Base-by-base conservation (phyloP, 371 early-diverging fungal species). In the Mortierella sp. region DNA sequence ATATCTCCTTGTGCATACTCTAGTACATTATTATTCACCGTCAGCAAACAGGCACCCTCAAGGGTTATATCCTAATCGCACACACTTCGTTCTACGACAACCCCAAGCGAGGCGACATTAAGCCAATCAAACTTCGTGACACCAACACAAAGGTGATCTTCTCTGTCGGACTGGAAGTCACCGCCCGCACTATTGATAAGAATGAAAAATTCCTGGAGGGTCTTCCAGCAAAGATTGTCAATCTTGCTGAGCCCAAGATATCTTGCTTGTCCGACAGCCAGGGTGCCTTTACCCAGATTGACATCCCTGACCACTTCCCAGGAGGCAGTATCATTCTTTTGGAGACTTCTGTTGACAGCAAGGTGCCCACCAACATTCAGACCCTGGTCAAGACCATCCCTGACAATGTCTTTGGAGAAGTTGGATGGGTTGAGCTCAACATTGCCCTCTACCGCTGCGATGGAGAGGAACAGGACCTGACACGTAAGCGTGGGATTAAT, bases 1-100 rank as follows among this genome's bases (percentile, higher is more conserved):
- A 47, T n/a, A 26, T 47, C 14, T 54, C 16, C 16, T 38, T 50
- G 44, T 14, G 28, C 7, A 34, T 38, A 57, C 1, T 57, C 19
- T 82, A 96, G 90, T 97, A 94, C 75, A 93, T 98, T 52, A 92
- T 96, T 21, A 94, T 99, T 0, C 98, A 98, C 84, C 94, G 99
- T 10, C 93, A 97, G 71, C 96, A 98, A 84, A 98, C 99, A 3
- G 89, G 93, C 21, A 96, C 96, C 0, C 96, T 97, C 72, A 93
- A 96, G 70, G 99, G 99, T 26, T 98, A 97, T 73, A 89, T 99
- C 54, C 84, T 98, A 80, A 93, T 99, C 75, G 96, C 97, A 0
- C 94, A 97, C 57, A 95, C 95, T 28, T 97, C 97, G 10, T 99
- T 97, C 88, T 88, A 89, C 14, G 91, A 90, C n/a, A 77, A 80